Base-by-base conservation (phyloP, 768 basidiomycete genomes). In the Suillus sp. region DNA sequence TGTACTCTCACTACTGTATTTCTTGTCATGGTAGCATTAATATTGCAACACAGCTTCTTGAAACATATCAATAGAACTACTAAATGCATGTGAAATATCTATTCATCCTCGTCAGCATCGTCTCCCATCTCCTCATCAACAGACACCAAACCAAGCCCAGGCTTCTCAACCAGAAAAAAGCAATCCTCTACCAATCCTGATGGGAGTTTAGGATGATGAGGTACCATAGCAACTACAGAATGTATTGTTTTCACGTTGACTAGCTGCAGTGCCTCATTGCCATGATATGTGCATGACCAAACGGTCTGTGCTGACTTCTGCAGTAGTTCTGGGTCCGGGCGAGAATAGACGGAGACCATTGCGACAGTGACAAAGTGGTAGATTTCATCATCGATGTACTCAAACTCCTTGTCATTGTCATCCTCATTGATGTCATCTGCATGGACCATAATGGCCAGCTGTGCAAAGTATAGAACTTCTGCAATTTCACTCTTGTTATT, bases 281-380 rank as follows among this genome's bases (percentile, higher is more conserved):
- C 14, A 22, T 37, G 61, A 54, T 22, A 32, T 38, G 0, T 18
- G 11, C 25, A 65, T 9, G 22, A 55, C 64, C 37, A 47, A 11
- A 47, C 22, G 2, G 45, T 47, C 45, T 62, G 57, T 10, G 14
- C 7, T 1, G 61, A 65, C 8, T 32, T 38, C 20, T 40, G 54
- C 0, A 57, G 51, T 10, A 64, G 60, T 6, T 47, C 37, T n/a
- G 16, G 25, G 22, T 64, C 50, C 14, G 61, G 64, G 32, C 14
- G 9, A 20, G 64, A 65, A 42, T 65, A 65, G 14, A 65, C 47
- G 11, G 34, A 61, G 27, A 65, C n/a, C 18, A 65, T 25, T 14
- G 62, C 62, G 9, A 65, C 32, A 1, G 37, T 38, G 9, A 47
- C 22, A 25, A 47, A 47, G 45, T 10, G 45, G 11, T 47, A 47